Evolutionary conservation across 495 filamentous ascomycete species (phyloP), one percentile per base, ranked within the genome.

Genomic region (Penicillium bialowiezense): DNA sequence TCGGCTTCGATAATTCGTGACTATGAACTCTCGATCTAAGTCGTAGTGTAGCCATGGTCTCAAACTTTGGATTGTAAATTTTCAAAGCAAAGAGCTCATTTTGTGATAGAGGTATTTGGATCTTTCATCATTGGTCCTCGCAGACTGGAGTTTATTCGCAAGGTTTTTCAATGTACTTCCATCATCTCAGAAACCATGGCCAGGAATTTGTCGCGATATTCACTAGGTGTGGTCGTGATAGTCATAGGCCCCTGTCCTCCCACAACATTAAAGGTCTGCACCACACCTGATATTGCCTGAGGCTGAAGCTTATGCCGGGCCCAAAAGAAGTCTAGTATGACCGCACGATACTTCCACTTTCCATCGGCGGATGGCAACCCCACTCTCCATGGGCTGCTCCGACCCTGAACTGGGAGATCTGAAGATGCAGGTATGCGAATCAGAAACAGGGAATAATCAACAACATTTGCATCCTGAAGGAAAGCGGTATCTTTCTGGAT

Each of bases 291-390:
- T 76, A 87, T 59, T 72, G 77, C 73, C 14, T 72, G 76, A 2
- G 84, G 77, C 41, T 79, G 80, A 1, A 83, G 44, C 52, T 80
- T 84, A 65, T 87, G 84, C 57, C 81, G 82, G 1, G 82, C 81
- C 81, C 85, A 88, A 65, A 88, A 87, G 54, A 87, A 88, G 61
- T 88, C 84, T 35, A 89, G 63, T 18, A 87, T 55, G 5, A 80
- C 73, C 7, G 74, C 80, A 32, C 32, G 70, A 54, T 87, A 89
- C 17, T 81, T 71, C 68, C 84, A 81, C 59, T 80, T 76, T 3
- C 79, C 80, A 58, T 86, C 81, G 8, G 74, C 69, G 17, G 80
- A 83, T 0, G 59, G 34, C 1, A 86, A 29, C 0, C 86, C 86
- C 1, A 66, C 74, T 6, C 82, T 67, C 83, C 83, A 87, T 1